phyloP scores from a whole-genome alignment of 1,284 basidiomycete species.

The Ceratobasidium theobromae region DNA sequence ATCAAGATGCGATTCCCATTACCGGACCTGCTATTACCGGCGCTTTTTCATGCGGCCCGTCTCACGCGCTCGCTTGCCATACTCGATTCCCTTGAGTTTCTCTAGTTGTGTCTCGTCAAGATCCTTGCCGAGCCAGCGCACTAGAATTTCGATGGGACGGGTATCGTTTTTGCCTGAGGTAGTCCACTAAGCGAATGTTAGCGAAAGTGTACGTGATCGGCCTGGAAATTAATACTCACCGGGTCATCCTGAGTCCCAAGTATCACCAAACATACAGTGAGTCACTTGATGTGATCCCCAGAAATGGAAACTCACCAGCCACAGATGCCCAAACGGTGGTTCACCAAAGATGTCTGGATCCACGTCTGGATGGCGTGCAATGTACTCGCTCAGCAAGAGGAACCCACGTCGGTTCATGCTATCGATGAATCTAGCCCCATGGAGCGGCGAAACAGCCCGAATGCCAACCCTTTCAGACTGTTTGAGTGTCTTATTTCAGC shows the following conservation, averaged over 20 bases:
- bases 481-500: not conserved
- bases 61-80: conserved; percentile 29
- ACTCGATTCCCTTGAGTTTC: conserved; percentile 34
- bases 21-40: not conserved
- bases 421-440: conserved; percentile 20
- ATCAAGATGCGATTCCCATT: not conserved
- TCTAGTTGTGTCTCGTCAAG: conserved; percentile 32
- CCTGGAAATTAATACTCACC: not conserved
- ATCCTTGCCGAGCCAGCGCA: conserved; percentile 35
- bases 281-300: too few species aligned
- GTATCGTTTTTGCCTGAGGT: conserved; percentile 14
- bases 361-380: conserved; percentile 19
- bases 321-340: conserved; percentile 21
- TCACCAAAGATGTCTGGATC: conserved; percentile 8
- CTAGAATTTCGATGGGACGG: conserved; percentile 23
- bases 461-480: conserved; percentile 6
- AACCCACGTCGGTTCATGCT: conserved; percentile 25
- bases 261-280: too few species aligned
- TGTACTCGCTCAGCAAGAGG: conserved; percentile 14
- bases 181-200: conserved; percentile 5
- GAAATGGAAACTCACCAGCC: conserved; percentile 8
- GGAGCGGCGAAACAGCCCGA: conserved; percentile 2
- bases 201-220: not conserved
- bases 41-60: conserved; percentile 2
- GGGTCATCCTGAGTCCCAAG: conserved; percentile 8